These are phyloP conservation scores for Amanita pseudoporphyria DNA, from an alignment of 768 basidiomycete species.

Conservation along the genomic window DNA sequence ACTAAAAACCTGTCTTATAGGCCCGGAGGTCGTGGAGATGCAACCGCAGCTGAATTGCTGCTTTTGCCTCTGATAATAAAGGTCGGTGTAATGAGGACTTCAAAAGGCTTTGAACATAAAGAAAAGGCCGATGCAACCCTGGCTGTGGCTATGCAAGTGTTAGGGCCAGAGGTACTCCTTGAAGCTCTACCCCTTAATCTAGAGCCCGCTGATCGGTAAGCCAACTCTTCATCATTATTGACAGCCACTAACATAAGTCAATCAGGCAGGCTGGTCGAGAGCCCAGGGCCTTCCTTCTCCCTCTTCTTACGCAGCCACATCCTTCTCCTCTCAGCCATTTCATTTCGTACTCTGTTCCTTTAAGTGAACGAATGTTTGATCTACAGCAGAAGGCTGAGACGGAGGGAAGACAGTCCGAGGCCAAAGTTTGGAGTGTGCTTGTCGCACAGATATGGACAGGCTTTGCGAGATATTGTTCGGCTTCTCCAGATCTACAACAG, in stretches of 20 bases:
- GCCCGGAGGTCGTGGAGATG: constrained; percentile 20
- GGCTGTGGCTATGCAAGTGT: constrained; percentile 69
- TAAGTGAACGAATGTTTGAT: constrained; percentile 91
- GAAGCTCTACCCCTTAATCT: constrained; percentile 75
- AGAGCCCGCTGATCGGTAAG: constrained; percentile 70
- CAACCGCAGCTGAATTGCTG: constrained; percentile 59
- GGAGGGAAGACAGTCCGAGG: constrained; percentile 68
- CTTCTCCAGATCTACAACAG: constrained; percentile 62
- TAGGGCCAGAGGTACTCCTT: constrained; percentile 80
- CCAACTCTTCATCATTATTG: constrained; percentile 5
- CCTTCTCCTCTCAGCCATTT: constrained; percentile 80
- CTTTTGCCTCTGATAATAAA: constrained; percentile 60
- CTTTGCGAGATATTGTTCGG: constrained; percentile 84
- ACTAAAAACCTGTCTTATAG: constrained; percentile 51
- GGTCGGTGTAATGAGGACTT: constrained; percentile 63
- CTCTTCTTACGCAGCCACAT: constrained; percentile 74
- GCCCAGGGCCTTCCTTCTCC: constrained; percentile 87
- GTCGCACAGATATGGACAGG: constrained; percentile 92
- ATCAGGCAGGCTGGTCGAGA: constrained; percentile 60
- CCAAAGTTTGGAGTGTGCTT: constrained; percentile 92
- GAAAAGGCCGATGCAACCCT: constrained; percentile 77
- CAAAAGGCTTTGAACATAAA: constrained; percentile 85
- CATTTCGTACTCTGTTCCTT: constrained; percentile 81
- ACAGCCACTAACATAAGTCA: neutral
- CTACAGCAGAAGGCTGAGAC: constrained; percentile 72